Evolutionary conservation across 257 asterid genomes (phyloP).

Genomic region (Jacaranda copaia): DNA sequence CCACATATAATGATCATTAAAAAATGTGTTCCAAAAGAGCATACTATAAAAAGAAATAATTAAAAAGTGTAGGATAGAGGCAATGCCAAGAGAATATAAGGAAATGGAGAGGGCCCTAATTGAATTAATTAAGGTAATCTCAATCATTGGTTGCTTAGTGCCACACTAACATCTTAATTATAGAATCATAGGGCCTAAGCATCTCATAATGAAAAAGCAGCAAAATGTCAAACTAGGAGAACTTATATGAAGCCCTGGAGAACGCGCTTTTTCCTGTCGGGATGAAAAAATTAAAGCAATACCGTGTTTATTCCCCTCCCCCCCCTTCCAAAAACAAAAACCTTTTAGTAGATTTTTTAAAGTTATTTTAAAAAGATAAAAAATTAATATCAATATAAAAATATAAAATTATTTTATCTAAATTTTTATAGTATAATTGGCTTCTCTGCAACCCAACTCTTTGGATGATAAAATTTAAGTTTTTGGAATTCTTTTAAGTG

Average conservation of each 20-base stretch:
- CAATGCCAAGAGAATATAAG: background rate
- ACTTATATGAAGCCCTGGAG: background rate
- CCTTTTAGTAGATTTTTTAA: too few relatives aligned
- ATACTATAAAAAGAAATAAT: background rate
- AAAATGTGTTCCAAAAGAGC: background rate
- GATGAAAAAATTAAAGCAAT: background rate
- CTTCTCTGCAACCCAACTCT: too few relatives aligned
- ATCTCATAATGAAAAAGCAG: constrained; percentile 33
- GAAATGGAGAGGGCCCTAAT: background rate
- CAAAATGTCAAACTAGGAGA: constrained; percentile 13
- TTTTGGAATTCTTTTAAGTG: too few relatives aligned
- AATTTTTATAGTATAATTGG: too few relatives aligned
- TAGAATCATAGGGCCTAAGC: constrained; percentile 28
- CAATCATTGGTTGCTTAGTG: constrained; percentile 37
- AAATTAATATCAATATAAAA: too few relatives aligned
- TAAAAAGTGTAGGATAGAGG: background rate
- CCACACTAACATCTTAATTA: constrained; percentile 10
- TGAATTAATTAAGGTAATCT: constrained; percentile 17
- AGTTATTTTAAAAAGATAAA: too few relatives aligned
- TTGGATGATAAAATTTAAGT: too few relatives aligned
- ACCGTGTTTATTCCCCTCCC: too few relatives aligned
- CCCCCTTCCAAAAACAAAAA: too few relatives aligned
- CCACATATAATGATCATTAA: background rate
- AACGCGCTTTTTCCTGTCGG: background rate
- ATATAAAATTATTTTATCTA: too few relatives aligned